Evolutionary conservation across 2,329 filamentous ascomycete genomes (phyloP), one percentile per base, ranked within the genome.

Genomic region (Cladosporium sp.): DNA sequence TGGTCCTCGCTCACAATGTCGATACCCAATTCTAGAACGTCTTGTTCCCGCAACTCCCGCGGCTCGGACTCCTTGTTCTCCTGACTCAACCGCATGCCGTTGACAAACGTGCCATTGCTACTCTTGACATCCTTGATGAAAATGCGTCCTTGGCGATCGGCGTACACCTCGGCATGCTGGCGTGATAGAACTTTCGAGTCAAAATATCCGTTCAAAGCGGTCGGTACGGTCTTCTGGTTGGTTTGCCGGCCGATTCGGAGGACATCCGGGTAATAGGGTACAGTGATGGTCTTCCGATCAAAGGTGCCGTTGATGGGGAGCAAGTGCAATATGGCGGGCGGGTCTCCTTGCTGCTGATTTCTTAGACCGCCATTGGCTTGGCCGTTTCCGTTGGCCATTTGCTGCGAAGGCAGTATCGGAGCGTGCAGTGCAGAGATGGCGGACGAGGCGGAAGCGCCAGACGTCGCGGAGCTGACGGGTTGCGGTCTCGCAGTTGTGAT

Each of bases 1-100:
- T 97, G 92, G 67, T 99, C 93, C 68, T 99, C 93, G 69, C 89
- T 96, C 45, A 99, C 92, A 64, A 99, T 99, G 66, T 99, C 93
- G 62, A 99, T 99, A 50, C 93, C 93, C 30, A 99, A 79, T 66
- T 99, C 93, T 47, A 99, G 75, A 56, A 93, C 89, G 65, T 99
- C 93, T 58, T 89, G 85, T 53, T 92, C 90, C 63, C 91, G 86
- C 29, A 99, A 75, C 66, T 97, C 92, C 66, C 96, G 89, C 0
- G 93, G 91, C 55, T 97, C 93, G 0, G 92, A 97, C 70, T 99
- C 93, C 60, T 91, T 84, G 63, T 96, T 99, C 68, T 99, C 93
- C 48, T 84, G 88, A 2, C 93, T 97, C 53, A 99, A 70, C 24
- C 93, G 84, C 49, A 86, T 83, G 17, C 90, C 90, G 63, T 99